Percentiles rank a stretch among this genome's conserved stretches.
phyloP scores from a whole-genome alignment of 2,329 filamentous ascomycete genomes.

The Aureobasidium sp. region DNA sequence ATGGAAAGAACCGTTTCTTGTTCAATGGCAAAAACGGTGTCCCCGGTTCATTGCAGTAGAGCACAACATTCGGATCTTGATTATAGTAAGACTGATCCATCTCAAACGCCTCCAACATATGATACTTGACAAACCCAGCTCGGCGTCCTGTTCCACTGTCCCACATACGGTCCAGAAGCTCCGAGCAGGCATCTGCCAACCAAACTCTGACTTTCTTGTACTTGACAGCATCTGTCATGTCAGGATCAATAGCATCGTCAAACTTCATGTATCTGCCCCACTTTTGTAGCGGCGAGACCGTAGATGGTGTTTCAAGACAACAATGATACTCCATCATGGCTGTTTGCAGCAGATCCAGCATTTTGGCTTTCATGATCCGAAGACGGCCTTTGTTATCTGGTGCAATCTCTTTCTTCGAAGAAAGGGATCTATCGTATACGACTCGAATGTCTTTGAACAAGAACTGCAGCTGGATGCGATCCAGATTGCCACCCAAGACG shows the following conservation, averaged over 20 bases:
- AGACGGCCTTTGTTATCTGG: background rate
- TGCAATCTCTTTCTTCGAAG: background rate
- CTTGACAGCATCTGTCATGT: background rate
- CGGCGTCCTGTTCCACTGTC: background rate
- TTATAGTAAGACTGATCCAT: background rate
- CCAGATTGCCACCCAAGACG: background rate
- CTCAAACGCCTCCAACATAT: background rate
- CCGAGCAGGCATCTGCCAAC: background rate
- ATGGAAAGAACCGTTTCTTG: background rate
- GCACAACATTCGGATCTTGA: background rate
- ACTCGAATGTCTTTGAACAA: background rate
- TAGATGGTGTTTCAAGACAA: background rate
- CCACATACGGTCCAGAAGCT: background rate
- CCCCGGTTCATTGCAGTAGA: background rate
- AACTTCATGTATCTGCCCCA: background rate
- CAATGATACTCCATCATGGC: background rate
- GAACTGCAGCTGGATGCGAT: background rate
- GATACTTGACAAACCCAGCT: background rate
- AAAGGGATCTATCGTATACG: background rate
- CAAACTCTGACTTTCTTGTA: background rate
- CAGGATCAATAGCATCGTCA: background rate
- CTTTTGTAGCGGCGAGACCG: background rate
- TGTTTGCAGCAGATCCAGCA: background rate
- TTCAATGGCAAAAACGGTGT: background rate
- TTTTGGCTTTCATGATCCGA: background rate